Conservation (phyloP, 345 rosid species). For the Eucalyptus globulus region DNA sequence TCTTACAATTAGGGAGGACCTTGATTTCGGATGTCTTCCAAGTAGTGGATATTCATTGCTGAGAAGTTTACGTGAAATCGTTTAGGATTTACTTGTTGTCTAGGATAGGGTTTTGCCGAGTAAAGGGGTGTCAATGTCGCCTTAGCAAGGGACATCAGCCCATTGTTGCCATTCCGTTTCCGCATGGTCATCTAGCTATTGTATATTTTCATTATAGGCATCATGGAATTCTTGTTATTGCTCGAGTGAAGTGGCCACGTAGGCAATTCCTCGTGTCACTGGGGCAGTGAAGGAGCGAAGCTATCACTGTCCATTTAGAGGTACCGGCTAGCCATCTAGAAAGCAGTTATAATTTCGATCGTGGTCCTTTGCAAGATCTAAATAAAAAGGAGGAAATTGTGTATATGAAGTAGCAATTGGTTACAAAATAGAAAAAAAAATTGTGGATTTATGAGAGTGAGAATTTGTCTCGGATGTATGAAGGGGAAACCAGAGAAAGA, state of each 20-base stretch:
- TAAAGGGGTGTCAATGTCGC: fast-evolving
- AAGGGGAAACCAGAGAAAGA: background rate
- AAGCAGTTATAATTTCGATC: background rate
- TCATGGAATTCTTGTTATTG: background rate
- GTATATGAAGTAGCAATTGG: background rate
- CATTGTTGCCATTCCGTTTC: background rate
- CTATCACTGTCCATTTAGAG: background rate
- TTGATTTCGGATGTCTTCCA: background rate
- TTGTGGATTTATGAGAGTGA: background rate
- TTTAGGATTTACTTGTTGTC: background rate
- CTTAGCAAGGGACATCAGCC: background rate
- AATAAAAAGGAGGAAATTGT: background rate
- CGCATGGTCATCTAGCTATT: background rate
- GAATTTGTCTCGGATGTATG: background rate
- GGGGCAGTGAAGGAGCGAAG: background rate
- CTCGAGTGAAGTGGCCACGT: background rate
- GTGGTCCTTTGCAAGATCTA: background rate
- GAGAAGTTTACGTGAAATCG: background rate
- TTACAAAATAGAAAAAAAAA: background rate
- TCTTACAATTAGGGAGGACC: background rate
- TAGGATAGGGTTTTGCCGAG: background rate
- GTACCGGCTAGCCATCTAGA: background rate
- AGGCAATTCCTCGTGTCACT: background rate
- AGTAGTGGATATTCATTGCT: background rate
- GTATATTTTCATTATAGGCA: background rate